A percentile compares a stretch with the other conserved stretches of the same genome.
phyloP scores from a whole-genome alignment of 192 early-diverging fungal species.

The Dispira simplex region DNA sequence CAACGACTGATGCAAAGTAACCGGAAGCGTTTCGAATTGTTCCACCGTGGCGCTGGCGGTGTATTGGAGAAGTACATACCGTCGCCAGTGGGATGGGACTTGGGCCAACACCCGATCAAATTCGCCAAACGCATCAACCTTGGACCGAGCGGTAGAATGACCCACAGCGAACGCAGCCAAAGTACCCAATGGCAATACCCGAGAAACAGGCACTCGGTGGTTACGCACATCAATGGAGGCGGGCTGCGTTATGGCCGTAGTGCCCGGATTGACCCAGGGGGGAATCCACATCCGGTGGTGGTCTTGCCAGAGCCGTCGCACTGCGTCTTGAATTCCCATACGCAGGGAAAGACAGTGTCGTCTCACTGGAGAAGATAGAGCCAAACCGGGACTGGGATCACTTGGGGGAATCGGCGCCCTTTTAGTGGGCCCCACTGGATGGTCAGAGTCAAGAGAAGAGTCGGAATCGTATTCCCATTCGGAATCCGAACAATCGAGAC shows the following conservation, averaged over 20 bases:
- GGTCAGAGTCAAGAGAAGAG: too few relatives aligned
- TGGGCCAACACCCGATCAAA: neutral
- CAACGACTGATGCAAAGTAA: neutral
- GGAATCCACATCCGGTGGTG: neutral
- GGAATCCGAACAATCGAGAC: too few relatives aligned
- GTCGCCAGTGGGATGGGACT: neutral
- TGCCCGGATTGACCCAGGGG: neutral
- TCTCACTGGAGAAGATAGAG: neutral
- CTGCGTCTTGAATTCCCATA: neutral
- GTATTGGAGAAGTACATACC: neutral
- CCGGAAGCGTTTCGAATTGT: neutral
- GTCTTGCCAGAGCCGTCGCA: neutral
- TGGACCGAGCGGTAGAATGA: neutral
- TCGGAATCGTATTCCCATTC: too few relatives aligned
- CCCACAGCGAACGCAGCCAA: conserved; percentile 1
- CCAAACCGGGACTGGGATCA: neutral
- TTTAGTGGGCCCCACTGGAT: too few relatives aligned
- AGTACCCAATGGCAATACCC: neutral
- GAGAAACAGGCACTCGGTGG: neutral
- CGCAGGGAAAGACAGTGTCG: neutral
- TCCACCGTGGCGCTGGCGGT: neutral
- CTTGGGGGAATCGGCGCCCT: too few relatives aligned
- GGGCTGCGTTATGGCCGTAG: too few relatives aligned
- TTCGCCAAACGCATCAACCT: too few relatives aligned
- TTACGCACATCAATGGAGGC: too few relatives aligned